Percentiles rank a stretch among this genome's conserved stretches.
phyloP scores from a whole-genome alignment of 148 eudicot genomes.

The Vaccinium corymbosum region DNA sequence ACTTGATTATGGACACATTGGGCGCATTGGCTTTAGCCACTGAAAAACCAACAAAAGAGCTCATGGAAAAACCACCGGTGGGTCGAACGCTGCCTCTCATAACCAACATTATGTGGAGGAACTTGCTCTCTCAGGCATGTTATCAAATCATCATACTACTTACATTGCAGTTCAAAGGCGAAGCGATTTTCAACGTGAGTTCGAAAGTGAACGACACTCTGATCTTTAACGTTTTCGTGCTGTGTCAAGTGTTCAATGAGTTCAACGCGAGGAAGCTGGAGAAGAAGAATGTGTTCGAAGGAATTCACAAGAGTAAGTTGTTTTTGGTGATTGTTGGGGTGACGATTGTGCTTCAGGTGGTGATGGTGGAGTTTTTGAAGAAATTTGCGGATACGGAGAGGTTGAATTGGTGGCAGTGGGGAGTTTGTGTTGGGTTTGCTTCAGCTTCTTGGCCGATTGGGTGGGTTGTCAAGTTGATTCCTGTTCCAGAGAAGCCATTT shows the following conservation, averaged over 20 bases:
- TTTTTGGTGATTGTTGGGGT: slow-evolving; percentile 17
- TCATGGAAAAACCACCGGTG: slow-evolving; percentile 20
- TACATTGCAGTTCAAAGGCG: slow-evolving; percentile 18
- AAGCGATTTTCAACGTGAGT: slow-evolving; percentile 9
- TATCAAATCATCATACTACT: slow-evolving; percentile 17
- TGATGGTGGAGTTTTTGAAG: slow-evolving; percentile 30
- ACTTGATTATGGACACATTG: slow-evolving; percentile 20
- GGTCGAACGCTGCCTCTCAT: slow-evolving; percentile 13
- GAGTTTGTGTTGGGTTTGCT: slow-evolving; percentile 20
- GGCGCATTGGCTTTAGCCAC: slow-evolving; percentile 23
- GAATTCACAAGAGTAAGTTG: slow-evolving; percentile 12
- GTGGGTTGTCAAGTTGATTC: slow-evolving; percentile 18
- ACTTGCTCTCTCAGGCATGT: slow-evolving; percentile 15
- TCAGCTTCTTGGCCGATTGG: slow-evolving; percentile 8
- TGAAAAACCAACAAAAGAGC: slow-evolving; percentile 18
- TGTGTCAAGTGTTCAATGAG: slow-evolving; percentile 20
- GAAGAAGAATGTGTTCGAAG: slow-evolving; percentile 26
- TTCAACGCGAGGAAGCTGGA: slow-evolving; percentile 22
- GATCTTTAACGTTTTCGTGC: slow-evolving; percentile 22
- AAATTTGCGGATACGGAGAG: slow-evolving; percentile 23
- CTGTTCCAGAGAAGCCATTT: slow-evolving; percentile 22
- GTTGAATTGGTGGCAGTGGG: slow-evolving; percentile 24
- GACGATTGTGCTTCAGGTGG: slow-evolving; percentile 18
- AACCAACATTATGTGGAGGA: slow-evolving; percentile 26
- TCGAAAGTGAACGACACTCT: slow-evolving; percentile 13